Conservation (phyloP, 371 early-diverging fungal species). For the Entomophthora muscae region DNA sequence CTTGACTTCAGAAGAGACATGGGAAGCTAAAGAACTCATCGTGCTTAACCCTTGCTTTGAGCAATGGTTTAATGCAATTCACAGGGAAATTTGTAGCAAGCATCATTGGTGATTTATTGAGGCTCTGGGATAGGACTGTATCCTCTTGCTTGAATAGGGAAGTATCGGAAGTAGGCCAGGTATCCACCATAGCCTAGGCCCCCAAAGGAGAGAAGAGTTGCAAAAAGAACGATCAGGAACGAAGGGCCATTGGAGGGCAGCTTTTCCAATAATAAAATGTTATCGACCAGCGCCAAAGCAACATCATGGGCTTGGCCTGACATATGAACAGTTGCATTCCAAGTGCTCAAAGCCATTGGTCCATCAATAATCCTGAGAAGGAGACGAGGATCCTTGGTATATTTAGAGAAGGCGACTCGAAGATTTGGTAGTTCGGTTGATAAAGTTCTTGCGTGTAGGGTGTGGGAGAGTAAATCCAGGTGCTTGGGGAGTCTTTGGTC, state of each 20-base stretch:
- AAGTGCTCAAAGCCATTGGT: neutral
- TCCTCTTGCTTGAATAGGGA: neutral
- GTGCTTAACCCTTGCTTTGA: too few species aligned
- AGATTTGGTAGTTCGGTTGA: neutral
- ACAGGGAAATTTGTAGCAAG: too few species aligned
- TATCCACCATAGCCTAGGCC: neutral
- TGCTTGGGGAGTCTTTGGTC: neutral
- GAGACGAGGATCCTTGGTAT: neutral
- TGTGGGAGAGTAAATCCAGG: neutral
- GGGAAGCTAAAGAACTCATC: too few species aligned
- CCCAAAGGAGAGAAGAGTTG: neutral
- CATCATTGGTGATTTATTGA: neutral
- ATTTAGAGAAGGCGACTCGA: neutral
- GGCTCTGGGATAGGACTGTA: neutral
- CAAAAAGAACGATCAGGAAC: neutral
- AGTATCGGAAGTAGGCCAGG: neutral
- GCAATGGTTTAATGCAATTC: too few species aligned
- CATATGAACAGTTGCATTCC: neutral
- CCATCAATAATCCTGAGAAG: neutral
- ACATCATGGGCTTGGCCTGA: conserved; percentile 7
- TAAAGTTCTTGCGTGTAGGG: neutral
- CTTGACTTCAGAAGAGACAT: too few species aligned
- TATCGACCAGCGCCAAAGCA: neutral
- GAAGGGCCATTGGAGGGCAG: neutral
- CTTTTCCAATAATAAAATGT: neutral